A percentile compares a stretch with the other conserved stretches of the same genome.
Evolutionary conservation across 1,284 basidiomycete genomes (phyloP).

Genomic region (Calocybe gambosa): DNA sequence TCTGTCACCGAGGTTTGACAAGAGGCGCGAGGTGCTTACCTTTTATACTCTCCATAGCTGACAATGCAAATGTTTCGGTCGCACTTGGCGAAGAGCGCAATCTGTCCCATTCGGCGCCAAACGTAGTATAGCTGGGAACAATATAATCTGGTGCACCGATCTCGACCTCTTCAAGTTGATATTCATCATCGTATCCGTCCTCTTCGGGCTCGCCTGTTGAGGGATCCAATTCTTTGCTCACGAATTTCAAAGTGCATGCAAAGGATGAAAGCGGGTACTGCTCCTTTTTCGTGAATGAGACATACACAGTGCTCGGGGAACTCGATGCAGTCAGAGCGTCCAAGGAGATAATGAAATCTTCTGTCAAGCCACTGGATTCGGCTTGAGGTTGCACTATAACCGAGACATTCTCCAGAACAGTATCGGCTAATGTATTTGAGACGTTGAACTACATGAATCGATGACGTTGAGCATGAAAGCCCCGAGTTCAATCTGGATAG

Average conservation of each 20-base stretch:
- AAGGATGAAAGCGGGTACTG: constrained; percentile 85
- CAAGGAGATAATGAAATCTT: constrained; percentile 94
- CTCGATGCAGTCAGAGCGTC: constrained; percentile 61
- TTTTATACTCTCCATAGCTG: constrained; percentile 90
- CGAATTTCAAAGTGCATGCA: constrained; percentile 90
- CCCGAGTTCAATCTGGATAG: neutral
- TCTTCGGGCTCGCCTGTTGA: constrained; percentile 95
- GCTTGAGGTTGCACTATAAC: constrained; percentile 83
- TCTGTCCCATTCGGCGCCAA: constrained; percentile 93
- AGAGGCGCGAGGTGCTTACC: constrained; percentile 38
- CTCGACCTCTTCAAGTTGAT: constrained; percentile 95
- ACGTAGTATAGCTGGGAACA: constrained; percentile 86
- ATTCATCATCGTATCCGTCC: constrained; percentile 98
- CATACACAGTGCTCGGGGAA: constrained; percentile 84
- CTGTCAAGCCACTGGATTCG: constrained; percentile 76
- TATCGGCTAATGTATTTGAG: constrained; percentile 98
- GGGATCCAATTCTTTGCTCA: constrained; percentile 97
- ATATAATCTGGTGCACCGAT: constrained; percentile 91
- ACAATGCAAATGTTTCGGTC: constrained; percentile 93
- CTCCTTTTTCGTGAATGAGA: constrained; percentile 85
- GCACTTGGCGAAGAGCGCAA: constrained; percentile 68
- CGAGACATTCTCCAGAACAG: constrained; percentile 93
- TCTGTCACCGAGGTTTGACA: constrained; percentile 1
- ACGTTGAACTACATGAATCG: constrained; percentile 77
- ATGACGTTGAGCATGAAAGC: neutral